Conservation (phyloP, 768 basidiomycete species). For the Auriscalpium orientale region DNA sequence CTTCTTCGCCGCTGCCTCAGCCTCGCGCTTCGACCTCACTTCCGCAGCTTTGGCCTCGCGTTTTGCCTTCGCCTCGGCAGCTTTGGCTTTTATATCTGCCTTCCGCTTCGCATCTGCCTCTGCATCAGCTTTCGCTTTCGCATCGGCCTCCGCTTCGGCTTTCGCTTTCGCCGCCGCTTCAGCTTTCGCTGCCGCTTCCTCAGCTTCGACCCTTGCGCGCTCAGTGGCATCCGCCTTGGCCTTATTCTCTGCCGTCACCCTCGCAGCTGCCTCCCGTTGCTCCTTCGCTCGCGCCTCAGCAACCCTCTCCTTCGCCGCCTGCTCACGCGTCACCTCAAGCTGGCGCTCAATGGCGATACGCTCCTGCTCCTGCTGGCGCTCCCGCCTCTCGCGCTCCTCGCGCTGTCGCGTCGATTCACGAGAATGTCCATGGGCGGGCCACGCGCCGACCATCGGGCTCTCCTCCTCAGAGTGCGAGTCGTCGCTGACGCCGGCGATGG, state of each 20-base stretch:
- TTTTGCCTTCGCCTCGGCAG: neutral
- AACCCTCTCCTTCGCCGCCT: neutral
- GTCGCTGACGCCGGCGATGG: neutral
- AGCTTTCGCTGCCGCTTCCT: neutral
- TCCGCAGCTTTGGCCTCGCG: neutral
- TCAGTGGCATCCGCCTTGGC: neutral
- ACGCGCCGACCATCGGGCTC: neutral
- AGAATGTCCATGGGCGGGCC: neutral
- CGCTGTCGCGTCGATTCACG: neutral
- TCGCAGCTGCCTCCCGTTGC: neutral
- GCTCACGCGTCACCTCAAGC: neutral
- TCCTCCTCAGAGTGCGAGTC: neutral
- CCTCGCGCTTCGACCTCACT: neutral
- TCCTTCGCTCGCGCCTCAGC: neutral
- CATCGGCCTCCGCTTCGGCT: neutral
- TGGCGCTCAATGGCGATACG: neutral
- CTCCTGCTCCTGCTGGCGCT: neutral
- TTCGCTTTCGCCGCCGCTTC: neutral
- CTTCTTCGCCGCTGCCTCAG: neutral
- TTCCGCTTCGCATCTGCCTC: neutral
- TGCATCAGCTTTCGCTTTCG: neutral
- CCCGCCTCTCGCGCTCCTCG: neutral
- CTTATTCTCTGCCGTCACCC: neutral
- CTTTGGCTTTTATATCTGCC: neutral
- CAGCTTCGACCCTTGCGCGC: neutral